Conservation (phyloP, 1,139 yeast genomes). For the Schwanniomyces etchellsii region DNA sequence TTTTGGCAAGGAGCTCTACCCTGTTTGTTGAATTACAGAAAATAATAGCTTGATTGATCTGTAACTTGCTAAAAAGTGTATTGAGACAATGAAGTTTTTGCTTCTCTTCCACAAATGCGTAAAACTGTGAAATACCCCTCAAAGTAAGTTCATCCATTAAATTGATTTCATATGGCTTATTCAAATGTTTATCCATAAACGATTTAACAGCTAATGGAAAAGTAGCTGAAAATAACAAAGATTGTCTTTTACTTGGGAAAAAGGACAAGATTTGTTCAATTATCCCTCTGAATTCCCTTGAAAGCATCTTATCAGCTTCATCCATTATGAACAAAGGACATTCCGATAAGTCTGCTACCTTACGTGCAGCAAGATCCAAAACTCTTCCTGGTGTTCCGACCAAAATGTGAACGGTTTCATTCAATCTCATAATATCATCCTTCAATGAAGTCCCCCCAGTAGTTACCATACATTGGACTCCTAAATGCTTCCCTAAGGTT, state of each 20-base stretch:
- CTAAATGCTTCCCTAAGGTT: constrained; percentile 93
- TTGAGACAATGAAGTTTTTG: constrained; percentile 94
- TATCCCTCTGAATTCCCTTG: constrained; percentile 82
- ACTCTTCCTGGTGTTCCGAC: constrained; percentile 98
- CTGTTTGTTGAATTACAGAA: constrained; percentile 96
- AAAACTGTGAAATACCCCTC: constrained; percentile 93
- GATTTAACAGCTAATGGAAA: constrained; percentile 92
- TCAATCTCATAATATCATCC: constrained; percentile 90
- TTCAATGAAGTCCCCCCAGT: constrained; percentile 96
- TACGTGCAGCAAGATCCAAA: constrained; percentile 85
- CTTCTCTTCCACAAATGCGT: constrained; percentile 95
- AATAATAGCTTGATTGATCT: constrained; percentile 92
- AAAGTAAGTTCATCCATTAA: constrained; percentile 96
- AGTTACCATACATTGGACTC: constrained; percentile 93
- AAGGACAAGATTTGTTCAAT: constrained; percentile 83
- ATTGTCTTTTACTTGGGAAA: constrained; percentile 79
- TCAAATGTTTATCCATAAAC: constrained; percentile 87
- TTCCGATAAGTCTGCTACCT: constrained; percentile 78
- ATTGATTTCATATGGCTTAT: constrained; percentile 91
- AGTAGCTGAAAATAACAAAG: constrained; percentile 88
- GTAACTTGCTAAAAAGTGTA: constrained; percentile 88
- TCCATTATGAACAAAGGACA: constrained; percentile 95
- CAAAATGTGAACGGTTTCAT: constrained; percentile 85
- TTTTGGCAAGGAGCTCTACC: constrained; percentile 91
- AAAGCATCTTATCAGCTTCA: constrained; percentile 96